Conservation (phyloP, 257 asterid species). For the Petunia axillaris region DNA sequence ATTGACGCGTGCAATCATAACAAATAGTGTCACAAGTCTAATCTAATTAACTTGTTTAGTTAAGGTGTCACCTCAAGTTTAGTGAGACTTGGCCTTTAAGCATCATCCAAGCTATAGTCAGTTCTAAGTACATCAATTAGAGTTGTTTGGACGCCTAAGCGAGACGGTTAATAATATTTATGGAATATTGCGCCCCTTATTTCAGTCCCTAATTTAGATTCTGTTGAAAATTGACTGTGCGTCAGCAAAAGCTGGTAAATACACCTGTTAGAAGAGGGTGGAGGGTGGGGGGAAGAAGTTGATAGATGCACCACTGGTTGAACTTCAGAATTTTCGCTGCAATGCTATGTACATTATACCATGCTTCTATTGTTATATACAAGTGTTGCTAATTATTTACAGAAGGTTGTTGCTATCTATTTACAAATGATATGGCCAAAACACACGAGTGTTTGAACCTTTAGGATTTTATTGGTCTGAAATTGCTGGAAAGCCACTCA, state of each 20-base stretch:
- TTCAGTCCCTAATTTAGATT: background rate
- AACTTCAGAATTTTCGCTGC: constrained; percentile 7
- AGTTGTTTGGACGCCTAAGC: background rate
- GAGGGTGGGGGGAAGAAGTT: background rate
- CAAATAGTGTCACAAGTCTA: background rate
- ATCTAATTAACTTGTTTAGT: background rate
- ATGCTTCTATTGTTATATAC: constrained; percentile 5
- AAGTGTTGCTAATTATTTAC: constrained; percentile 21
- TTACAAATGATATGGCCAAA: constrained; percentile 18
- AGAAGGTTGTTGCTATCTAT: constrained; percentile 14
- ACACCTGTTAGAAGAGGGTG: background rate
- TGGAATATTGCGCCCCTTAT: background rate
- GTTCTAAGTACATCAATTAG: background rate
- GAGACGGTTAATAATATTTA: background rate
- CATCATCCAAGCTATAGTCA: constrained; percentile 2
- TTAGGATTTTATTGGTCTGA: constrained; percentile 57
- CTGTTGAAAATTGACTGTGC: background rate
- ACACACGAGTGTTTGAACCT: too few species aligned
- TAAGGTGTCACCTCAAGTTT: background rate
- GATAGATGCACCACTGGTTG: background rate
- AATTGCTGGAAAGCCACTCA: constrained; percentile 66
- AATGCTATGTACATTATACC: constrained; percentile 10
- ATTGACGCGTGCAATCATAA: background rate
- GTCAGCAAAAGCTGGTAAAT: background rate
- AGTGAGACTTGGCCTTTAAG: background rate